These are phyloP conservation scores for Penicillium macrosclerotiorum DNA, from an alignment of 495 filamentous ascomycete genomes.

Conservation along the genomic window DNA sequence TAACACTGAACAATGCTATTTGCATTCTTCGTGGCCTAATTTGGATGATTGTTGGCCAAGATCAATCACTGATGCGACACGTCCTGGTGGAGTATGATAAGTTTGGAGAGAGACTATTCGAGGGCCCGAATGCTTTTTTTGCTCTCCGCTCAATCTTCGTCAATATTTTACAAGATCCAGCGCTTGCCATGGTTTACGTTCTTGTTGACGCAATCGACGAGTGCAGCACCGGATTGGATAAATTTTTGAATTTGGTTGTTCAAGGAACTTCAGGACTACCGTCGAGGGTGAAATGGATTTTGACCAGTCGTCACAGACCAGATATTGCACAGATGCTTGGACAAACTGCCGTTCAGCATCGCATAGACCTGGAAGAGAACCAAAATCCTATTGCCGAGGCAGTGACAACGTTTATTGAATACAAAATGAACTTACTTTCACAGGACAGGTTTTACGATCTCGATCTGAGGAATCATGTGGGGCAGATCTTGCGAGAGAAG, in stretches of 20 bases:
- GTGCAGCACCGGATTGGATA: conserved; percentile 17
- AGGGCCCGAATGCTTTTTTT: neutral
- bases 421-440: conserved; percentile 15
- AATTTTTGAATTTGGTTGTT: conserved; percentile 34
- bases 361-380: conserved; percentile 19
- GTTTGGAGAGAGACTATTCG: neutral
- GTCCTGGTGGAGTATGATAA: neutral
- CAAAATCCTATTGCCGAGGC: conserved; percentile 6
- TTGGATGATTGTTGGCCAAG: neutral
- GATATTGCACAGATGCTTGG: neutral
- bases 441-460: neutral
- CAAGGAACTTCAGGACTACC: conserved; percentile 10
- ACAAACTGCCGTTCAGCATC: conserved; percentile 16
- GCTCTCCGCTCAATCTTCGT: neutral
- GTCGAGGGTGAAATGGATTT: conserved; percentile 25
- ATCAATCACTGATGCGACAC: neutral
- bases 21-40: conserved; percentile 35
- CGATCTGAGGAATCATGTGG: neutral
- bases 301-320: conserved; percentile 22
- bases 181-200: conserved; percentile 7
- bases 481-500: conserved; percentile 4
- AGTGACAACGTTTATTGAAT: conserved; percentile 26
- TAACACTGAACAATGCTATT: conserved; percentile 33
- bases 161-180: neutral
- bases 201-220: conserved; percentile 21